phyloP scores from a whole-genome alignment of 768 basidiomycete species.

The Macrolepiota fuliginosa region DNA sequence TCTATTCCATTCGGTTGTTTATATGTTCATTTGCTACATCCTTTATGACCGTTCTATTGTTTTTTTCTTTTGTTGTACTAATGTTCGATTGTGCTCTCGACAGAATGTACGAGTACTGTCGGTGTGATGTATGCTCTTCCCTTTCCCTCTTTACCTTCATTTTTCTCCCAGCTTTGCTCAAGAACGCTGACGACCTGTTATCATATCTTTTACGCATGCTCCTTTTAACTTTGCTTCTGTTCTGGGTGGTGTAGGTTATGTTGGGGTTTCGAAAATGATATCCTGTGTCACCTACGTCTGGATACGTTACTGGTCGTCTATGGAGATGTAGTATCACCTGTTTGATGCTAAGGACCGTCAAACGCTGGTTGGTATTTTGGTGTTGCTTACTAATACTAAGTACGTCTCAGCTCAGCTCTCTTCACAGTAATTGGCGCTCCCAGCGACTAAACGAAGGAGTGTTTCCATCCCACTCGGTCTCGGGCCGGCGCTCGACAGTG shows the following conservation, averaged over 20 bases:
- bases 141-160: neutral
- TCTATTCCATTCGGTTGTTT: neutral
- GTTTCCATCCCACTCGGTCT: too few relatives aligned
- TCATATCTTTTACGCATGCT: neutral
- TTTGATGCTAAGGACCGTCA: too few relatives aligned
- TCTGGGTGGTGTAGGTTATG: neutral
- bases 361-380: too few relatives aligned
- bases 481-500: too few relatives aligned
- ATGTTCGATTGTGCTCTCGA: neutral
- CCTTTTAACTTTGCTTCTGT: neutral
- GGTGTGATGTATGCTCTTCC: neutral
- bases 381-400: too few relatives aligned
- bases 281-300: neutral
- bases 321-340: too few relatives aligned
- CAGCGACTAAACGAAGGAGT: too few relatives aligned
- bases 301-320: too few relatives aligned
- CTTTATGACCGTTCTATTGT: slow-evolving; percentile 2
- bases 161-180: neutral
- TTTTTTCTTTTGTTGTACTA: slow-evolving; percentile 5
- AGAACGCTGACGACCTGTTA: neutral
- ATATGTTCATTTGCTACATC: neutral
- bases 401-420: too few relatives aligned
- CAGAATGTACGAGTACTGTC: neutral
- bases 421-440: too few relatives aligned
- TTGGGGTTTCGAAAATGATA: neutral